Evolutionary conservation across 1,284 basidiomycete species (phyloP).

Genomic region (Phellopilus nigrolimitatus): DNA sequence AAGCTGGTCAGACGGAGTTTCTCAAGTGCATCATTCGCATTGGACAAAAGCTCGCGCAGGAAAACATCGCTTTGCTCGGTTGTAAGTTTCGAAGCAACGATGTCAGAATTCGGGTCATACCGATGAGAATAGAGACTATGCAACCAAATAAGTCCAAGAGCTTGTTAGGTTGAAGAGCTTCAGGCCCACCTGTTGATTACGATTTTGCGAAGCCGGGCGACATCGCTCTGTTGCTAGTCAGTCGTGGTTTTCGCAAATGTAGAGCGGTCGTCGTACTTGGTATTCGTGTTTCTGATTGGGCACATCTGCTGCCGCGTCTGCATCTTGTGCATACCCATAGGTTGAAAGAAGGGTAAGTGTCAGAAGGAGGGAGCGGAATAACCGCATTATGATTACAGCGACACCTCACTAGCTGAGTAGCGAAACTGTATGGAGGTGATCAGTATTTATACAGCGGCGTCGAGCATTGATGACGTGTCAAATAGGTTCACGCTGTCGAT

Average conservation of each 20-base stretch:
- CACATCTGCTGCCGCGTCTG: conserved; percentile 31
- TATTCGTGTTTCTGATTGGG: conserved; percentile 65
- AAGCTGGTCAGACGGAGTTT: conserved; percentile 83
- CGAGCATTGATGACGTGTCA: conserved; percentile 4
- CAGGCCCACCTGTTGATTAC: conserved; percentile 76
- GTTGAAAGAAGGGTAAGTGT: conserved; percentile 47
- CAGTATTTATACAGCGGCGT: background rate
- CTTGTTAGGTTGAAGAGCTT: background rate
- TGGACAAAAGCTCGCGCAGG: conserved; percentile 89
- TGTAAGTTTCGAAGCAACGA: conserved; percentile 8
- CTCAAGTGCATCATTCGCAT: conserved; percentile 92
- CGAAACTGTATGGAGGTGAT: background rate
- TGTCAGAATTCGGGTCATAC: conserved; percentile 33
- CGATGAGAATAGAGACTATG: conserved; percentile 71
- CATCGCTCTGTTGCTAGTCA: conserved; percentile 66
- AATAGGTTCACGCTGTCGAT: no score
- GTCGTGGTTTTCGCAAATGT: background rate
- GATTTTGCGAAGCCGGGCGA: conserved; percentile 84
- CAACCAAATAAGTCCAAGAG: conserved; percentile 11
- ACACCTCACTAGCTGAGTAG: no score
- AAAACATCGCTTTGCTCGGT: conserved; percentile 72
- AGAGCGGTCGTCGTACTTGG: conserved; percentile 50
- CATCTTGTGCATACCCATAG: conserved; percentile 50
- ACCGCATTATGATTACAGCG: conserved; percentile 45
- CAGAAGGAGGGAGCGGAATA: conserved; percentile 49